Percentiles rank a stretch among this genome's conserved stretches.
Conservation (phyloP, 2,329 filamentous ascomycete species). For the Lecanosticta acicola region DNA sequence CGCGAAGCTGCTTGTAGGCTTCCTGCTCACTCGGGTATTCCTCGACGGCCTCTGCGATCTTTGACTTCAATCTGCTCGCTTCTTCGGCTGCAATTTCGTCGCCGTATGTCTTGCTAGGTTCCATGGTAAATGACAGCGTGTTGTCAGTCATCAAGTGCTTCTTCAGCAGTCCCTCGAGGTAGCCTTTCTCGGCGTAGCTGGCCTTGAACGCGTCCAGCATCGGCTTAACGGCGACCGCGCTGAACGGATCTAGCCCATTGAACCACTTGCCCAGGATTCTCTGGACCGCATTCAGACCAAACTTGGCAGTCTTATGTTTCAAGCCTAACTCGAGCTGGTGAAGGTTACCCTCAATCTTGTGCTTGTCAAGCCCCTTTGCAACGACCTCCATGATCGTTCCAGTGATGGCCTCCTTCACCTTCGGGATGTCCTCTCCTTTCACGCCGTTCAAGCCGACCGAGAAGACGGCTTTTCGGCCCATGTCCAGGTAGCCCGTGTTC, state of each 20-base stretch:
- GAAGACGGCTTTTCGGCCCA: slow-evolving; percentile 72
- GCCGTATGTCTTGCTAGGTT: slow-evolving; percentile 69
- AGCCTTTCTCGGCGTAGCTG: slow-evolving; percentile 67
- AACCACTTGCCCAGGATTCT: slow-evolving; percentile 91
- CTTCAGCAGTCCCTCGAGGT: slow-evolving; percentile 77
- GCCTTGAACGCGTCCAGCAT: slow-evolving; percentile 77
- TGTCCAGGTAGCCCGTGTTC: slow-evolving; percentile 80
- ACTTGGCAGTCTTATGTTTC: slow-evolving; percentile 94
- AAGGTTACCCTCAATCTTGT: slow-evolving; percentile 88
- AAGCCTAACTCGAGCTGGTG: slow-evolving; percentile 89
- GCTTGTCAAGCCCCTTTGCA: slow-evolving; percentile 74
- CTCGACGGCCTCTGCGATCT: slow-evolving; percentile 65
- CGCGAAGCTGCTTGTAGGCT: slow-evolving; percentile 65
- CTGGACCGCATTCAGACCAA: slow-evolving; percentile 86
- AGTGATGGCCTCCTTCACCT: slow-evolving; percentile 68
- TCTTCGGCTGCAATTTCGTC: slow-evolving; percentile 73
- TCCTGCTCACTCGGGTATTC: slow-evolving; percentile 65
- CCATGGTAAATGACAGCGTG: slow-evolving; percentile 89
- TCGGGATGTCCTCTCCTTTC: slow-evolving; percentile 68
- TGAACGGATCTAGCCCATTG: slow-evolving; percentile 87
- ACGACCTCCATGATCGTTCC: slow-evolving; percentile 65
- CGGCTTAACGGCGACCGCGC: slow-evolving; percentile 86
- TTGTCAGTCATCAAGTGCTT: slow-evolving; percentile 88
- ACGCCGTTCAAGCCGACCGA: slow-evolving; percentile 91
- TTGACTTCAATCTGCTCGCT: slow-evolving; percentile 62